Percentiles rank a stretch among this genome's conserved stretches.
phyloP scores from a whole-genome alignment of 1,284 basidiomycete species.

The Ustilago hordei region DNA sequence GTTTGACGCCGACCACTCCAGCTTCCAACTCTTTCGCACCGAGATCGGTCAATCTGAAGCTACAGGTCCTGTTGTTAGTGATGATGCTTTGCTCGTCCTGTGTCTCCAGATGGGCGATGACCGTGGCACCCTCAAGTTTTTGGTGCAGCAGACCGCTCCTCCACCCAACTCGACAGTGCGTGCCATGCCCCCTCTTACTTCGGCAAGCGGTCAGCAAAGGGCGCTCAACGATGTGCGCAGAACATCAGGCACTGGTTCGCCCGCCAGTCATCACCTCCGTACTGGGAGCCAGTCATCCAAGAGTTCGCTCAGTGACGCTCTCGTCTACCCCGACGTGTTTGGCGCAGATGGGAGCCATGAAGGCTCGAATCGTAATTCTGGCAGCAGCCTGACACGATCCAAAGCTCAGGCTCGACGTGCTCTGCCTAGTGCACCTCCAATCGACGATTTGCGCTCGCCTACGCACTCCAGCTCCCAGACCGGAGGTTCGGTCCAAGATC shows the following conservation, averaged over 20 bases:
- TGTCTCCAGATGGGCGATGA: slow-evolving; percentile 68
- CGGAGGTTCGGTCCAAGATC: slow-evolving; percentile 23
- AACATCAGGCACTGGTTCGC: slow-evolving; percentile 22
- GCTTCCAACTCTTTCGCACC: slow-evolving; percentile 62
- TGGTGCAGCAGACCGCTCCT: slow-evolving; percentile 57
- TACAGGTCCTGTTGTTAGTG: slow-evolving; percentile 59
- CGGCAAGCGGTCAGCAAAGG: slow-evolving; percentile 24
- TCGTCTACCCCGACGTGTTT: slow-evolving; percentile 34
- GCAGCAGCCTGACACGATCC: slow-evolving; percentile 47
- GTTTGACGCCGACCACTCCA: slow-evolving; percentile 56
- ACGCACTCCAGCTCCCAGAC: slow-evolving; percentile 10
- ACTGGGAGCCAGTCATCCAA: slow-evolving; percentile 56
- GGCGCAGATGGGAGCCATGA: slow-evolving; percentile 35
- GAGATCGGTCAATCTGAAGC: slow-evolving; percentile 65
- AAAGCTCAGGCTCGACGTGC: slow-evolving; percentile 52
- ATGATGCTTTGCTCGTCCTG: slow-evolving; percentile 65
- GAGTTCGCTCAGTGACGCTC: slow-evolving; percentile 55
- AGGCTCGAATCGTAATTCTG: slow-evolving; percentile 41
- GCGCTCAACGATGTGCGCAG: slow-evolving; percentile 29
- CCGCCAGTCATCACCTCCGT: slow-evolving; percentile 42
- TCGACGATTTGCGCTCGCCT: slow-evolving; percentile 47
- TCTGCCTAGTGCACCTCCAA: slow-evolving; percentile 37
- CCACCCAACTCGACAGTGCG: slow-evolving; percentile 37
- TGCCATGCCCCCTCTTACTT: slow-evolving; percentile 52
- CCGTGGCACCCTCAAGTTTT: slow-evolving; percentile 67